A percentile compares a stretch with the other conserved stretches of the same genome.
phyloP scores from a whole-genome alignment of 2,329 filamentous ascomycete species.

The Exophiala mesophila region DNA sequence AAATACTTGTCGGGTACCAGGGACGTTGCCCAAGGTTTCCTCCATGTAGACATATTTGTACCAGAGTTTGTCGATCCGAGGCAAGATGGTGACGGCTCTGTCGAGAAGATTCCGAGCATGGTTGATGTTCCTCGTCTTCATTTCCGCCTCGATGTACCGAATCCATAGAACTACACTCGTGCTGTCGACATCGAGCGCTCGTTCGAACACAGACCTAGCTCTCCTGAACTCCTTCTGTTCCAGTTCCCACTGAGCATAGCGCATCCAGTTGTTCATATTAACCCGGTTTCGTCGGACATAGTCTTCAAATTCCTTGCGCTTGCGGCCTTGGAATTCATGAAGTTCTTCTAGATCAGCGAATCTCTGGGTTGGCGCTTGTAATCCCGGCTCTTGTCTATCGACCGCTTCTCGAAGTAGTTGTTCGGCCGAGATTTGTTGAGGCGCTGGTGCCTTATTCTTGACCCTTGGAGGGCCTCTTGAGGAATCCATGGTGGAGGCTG shows the following conservation, averaged over 20 bases:
- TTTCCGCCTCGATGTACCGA: slow-evolving; percentile 90
- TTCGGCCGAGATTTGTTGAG: slow-evolving; percentile 88
- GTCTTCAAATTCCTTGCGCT: slow-evolving; percentile 94
- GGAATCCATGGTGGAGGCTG: slow-evolving; percentile 65
- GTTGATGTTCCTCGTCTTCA: slow-evolving; percentile 93
- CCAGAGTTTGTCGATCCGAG: slow-evolving; percentile 92
- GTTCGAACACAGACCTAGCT: slow-evolving; percentile 88
- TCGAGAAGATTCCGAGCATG: slow-evolving; percentile 93
- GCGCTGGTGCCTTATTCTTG: slow-evolving; percentile 96
- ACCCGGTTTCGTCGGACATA: slow-evolving; percentile 92
- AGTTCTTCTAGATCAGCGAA: slow-evolving; percentile 97
- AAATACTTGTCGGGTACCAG: slow-evolving; percentile 88
- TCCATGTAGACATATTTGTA: slow-evolving; percentile 99
- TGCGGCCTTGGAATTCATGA: slow-evolving; percentile 93
- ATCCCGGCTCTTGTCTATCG: slow-evolving; percentile 81
- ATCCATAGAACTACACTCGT: slow-evolving; percentile 86
- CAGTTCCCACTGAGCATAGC: slow-evolving; percentile 94
- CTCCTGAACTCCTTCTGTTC: slow-evolving; percentile 96
- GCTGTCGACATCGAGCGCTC: slow-evolving; percentile 84
- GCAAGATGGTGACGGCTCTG: slow-evolving; percentile 85
- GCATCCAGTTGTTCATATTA: slow-evolving; percentile 98
- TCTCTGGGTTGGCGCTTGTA: slow-evolving; percentile 87
- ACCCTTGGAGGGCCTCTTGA: slow-evolving; percentile 88
- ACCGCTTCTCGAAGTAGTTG: slow-evolving; percentile 96
- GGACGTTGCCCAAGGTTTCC: slow-evolving; percentile 91